Conservation (phyloP, 106 monocot species). For the Acanthochlamys bracteata region DNA sequence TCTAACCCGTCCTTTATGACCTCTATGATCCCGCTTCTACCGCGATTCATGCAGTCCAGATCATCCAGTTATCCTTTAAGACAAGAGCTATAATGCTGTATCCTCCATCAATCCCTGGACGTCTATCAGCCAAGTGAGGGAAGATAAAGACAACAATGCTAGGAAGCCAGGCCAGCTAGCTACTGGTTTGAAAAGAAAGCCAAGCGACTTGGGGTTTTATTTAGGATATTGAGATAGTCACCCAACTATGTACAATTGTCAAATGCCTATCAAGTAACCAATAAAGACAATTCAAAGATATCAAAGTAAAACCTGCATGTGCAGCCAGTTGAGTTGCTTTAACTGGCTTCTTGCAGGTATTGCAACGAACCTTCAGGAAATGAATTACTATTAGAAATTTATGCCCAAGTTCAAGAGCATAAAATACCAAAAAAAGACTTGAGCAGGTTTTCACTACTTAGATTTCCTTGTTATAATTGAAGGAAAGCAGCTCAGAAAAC, state of each 20-base stretch:
- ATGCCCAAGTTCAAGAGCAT: neutral
- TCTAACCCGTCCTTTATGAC: too few relatives aligned
- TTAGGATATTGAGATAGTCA: too few relatives aligned
- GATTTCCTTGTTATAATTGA: neutral
- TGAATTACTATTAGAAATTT: conserved; percentile 1
- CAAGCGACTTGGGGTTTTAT: too few relatives aligned
- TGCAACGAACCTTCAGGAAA: conserved; percentile 58
- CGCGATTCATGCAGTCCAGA: too few relatives aligned
- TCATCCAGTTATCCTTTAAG: too few relatives aligned
- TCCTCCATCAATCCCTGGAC: too few relatives aligned
- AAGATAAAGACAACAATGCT: too few relatives aligned
- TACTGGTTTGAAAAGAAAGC: too few relatives aligned
- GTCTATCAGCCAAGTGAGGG: too few relatives aligned
- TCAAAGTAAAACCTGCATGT: conserved; percentile 44
- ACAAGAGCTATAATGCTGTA: too few relatives aligned
- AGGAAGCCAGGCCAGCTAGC: too few relatives aligned
- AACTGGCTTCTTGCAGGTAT: conserved; percentile 64
- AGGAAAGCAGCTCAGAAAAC: neutral
- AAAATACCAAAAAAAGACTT: neutral
- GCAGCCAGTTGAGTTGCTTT: conserved; percentile 63
- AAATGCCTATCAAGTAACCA: neutral
- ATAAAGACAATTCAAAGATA: neutral
- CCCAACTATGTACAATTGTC: neutral
- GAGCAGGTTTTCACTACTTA: neutral
- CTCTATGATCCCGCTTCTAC: too few relatives aligned